Evolutionary conservation across 768 basidiomycete species (phyloP).

Genomic region (Xerocomellus dryophilus): DNA sequence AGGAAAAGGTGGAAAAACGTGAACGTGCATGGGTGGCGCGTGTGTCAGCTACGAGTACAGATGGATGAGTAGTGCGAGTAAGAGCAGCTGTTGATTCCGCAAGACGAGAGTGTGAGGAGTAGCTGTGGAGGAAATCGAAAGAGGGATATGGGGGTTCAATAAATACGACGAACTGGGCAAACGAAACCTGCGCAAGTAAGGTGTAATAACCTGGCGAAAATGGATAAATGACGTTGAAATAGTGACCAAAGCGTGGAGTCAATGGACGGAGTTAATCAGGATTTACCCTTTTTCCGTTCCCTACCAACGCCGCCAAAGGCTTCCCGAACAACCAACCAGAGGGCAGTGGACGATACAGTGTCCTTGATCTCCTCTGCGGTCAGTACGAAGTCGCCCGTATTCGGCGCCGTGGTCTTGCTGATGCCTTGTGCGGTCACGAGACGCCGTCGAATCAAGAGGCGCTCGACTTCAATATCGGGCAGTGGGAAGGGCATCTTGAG

Average conservation of each 20-base stretch:
- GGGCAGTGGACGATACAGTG: slow-evolving; percentile 77
- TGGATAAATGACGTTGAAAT: slow-evolving; percentile 16
- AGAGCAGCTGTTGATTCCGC: slow-evolving; percentile 6
- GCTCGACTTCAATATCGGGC: slow-evolving; percentile 74
- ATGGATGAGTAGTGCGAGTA: slow-evolving; percentile 17
- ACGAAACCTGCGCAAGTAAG: slow-evolving; percentile 4
- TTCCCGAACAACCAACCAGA: slow-evolving; percentile 92
- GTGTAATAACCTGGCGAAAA: slow-evolving; percentile 11
- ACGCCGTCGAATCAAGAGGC: slow-evolving; percentile 51
- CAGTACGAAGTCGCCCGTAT: slow-evolving; percentile 46
- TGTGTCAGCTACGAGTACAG: slow-evolving; percentile 23
- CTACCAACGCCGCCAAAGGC: slow-evolving; percentile 88
- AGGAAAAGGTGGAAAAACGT: background rate
- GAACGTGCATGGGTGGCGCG: slow-evolving; percentile 9
- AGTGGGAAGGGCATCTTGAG: slow-evolving; percentile 89
- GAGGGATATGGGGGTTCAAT: slow-evolving; percentile 9
- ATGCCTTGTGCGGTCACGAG: slow-evolving; percentile 32
- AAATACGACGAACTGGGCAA: slow-evolving; percentile 15
- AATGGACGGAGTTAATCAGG: slow-evolving; percentile 29
- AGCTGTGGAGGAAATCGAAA: slow-evolving; percentile 10
- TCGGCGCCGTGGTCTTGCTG: slow-evolving; percentile 22
- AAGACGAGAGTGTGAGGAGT: background rate
- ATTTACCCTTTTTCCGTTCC: slow-evolving; percentile 74
- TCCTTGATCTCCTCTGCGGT: slow-evolving; percentile 95
- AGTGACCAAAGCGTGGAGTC: background rate